These are phyloP conservation scores for Alternaria metachromatica DNA, from an alignment of 2,329 filamentous ascomycete genomes.

Conservation along the genomic window DNA sequence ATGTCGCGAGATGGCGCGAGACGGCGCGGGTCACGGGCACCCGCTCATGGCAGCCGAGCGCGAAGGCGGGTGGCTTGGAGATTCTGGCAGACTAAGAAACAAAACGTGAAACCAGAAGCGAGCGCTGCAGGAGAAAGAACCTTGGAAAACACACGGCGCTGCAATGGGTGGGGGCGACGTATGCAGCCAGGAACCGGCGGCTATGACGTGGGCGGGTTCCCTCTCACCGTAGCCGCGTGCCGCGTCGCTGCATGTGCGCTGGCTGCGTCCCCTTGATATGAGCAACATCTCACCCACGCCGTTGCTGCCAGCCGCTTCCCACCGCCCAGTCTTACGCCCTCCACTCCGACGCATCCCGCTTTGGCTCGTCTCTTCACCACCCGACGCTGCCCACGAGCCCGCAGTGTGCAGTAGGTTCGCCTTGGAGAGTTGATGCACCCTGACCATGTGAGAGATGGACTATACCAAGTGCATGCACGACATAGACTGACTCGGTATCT, in stretches of 20 bases:
- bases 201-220: conserved; percentile 18
- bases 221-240: conserved; percentile 5
- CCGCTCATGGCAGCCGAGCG: neutral
- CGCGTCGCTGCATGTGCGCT: conserved; percentile 4
- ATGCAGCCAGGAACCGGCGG: conserved; percentile 4
- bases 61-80: conserved; percentile 3
- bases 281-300: neutral
- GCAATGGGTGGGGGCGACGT: neutral
- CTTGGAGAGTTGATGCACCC: conserved; percentile 27
- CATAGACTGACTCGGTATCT: neutral
- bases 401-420: conserved; percentile 9
- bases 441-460: conserved; percentile 3
- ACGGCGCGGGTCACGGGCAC: conserved; percentile 6
- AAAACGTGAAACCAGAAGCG: neutral
- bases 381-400: neutral
- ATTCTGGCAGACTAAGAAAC: neutral
- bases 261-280: conserved; percentile 2
- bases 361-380: neutral
- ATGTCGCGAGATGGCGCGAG: conserved; percentile 10
- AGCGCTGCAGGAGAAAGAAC: neutral
- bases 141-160: neutral
- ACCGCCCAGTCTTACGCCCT: neutral
- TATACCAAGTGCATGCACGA: neutral
- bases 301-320: neutral
- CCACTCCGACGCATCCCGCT: neutral